phyloP scores from a whole-genome alignment of 495 filamentous ascomycete species.

The Aspergillus nidulans region DNA sequence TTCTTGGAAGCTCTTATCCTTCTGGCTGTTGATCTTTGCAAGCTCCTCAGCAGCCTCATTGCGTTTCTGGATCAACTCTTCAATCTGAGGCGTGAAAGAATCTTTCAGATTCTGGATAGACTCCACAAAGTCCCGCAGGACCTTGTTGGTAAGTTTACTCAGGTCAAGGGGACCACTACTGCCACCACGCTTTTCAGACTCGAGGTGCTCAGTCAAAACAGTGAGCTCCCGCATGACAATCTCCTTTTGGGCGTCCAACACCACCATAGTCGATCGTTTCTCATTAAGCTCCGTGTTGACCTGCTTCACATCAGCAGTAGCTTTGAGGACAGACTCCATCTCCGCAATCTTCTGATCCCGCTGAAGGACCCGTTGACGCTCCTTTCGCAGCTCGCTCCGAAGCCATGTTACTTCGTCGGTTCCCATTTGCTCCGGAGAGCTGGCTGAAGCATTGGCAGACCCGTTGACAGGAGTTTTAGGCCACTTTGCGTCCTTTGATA shows the following conservation, averaged over 20 bases:
- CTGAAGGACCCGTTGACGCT: slow-evolving; percentile 73
- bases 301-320: slow-evolving; percentile 74
- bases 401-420: slow-evolving; percentile 70
- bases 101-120: slow-evolving; percentile 84
- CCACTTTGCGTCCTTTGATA: slow-evolving; percentile 52
- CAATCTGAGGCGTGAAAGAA: slow-evolving; percentile 68
- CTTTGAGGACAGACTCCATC: slow-evolving; percentile 66
- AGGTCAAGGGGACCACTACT: slow-evolving; percentile 60
- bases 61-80: slow-evolving; percentile 77
- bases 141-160: slow-evolving; percentile 73
- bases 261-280: slow-evolving; percentile 95
- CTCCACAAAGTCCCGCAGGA: slow-evolving; percentile 82
- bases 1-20: slow-evolving; percentile 89
- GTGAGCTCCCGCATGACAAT: slow-evolving; percentile 91
- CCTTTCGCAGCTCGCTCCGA: slow-evolving; percentile 72
- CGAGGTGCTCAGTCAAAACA: slow-evolving; percentile 73
- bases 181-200: slow-evolving; percentile 58
- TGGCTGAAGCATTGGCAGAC: slow-evolving; percentile 67
- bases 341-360: slow-evolving; percentile 76
- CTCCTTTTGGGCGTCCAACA: slow-evolving; percentile 89
- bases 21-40: slow-evolving; percentile 67
- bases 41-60: slow-evolving; percentile 81
- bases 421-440: slow-evolving; percentile 49
- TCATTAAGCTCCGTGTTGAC: slow-evolving; percentile 83
- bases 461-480: slow-evolving; percentile 72